phyloP scores from a whole-genome alignment of 2,329 filamentous ascomycete genomes.

The Trichophyton benhamiae region DNA sequence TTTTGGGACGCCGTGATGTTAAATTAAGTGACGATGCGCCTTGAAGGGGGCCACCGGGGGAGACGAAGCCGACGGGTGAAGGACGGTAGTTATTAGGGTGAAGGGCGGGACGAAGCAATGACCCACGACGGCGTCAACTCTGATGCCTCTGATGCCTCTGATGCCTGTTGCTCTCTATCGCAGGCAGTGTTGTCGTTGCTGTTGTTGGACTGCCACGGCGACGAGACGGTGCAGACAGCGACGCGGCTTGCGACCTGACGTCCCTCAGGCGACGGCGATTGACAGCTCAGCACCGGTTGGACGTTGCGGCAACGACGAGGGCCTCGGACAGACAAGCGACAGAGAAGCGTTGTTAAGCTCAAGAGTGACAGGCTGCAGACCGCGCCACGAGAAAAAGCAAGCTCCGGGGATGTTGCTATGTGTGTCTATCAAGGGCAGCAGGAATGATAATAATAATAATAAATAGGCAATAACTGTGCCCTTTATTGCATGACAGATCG shows the following conservation, averaged over 20 bases:
- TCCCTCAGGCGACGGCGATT: no score
- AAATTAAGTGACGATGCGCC: not conserved
- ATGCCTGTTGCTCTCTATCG: not conserved
- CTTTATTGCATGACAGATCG: not conserved
- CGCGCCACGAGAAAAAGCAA: slow-evolving; percentile 1
- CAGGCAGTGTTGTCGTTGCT: no score
- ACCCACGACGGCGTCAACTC: not conserved
- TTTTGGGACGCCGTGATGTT: no score
- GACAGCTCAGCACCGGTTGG: not conserved
- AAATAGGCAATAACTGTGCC: not conserved
- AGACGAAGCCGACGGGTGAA: not conserved
- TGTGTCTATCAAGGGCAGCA: not conserved
- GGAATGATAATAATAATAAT: no score
- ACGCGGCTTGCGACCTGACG: not conserved
- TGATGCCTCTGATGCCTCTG: not conserved
- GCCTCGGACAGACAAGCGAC: not conserved
- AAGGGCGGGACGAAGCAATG: not conserved
- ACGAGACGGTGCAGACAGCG: not conserved
- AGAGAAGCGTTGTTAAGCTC: not conserved
- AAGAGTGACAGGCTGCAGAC: not conserved
- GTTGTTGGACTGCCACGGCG: not conserved
- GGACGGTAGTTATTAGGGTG: no score
- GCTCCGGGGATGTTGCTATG: not conserved
- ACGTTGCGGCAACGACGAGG: not conserved
- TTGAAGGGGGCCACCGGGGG: no score